Evolutionary conservation across 441 rosid species (phyloP), one percentile per base, ranked within the genome.

Genomic region (Mallotus japonicus): DNA sequence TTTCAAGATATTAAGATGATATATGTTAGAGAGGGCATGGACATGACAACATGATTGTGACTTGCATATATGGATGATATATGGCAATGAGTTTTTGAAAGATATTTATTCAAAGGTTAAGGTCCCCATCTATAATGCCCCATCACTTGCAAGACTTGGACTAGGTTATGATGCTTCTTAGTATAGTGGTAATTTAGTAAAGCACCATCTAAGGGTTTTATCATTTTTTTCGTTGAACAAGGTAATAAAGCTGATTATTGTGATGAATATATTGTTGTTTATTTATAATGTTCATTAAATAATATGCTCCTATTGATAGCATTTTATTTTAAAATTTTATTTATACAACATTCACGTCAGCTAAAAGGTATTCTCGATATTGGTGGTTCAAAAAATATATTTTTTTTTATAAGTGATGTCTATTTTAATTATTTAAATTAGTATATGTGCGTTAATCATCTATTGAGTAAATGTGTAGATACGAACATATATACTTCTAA

Each of bases 41-140:
- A 88, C 78, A 80, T 78, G 87, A 86, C 92, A 81, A 73, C 79
- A 78, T 84, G 89, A 84, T 76, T 62, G 84, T 79, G 85, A 83
- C 88, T 74, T 77, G 61, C 62, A 81, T 50, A 13, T 50, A 50
- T 69, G 59, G 51, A 75, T 51, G 59, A 57, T 28, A 28, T 28
- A 28, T 71, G 75, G 59, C 63, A 60, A 53, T 65, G 70, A 69
- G 50, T 76, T 54, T 56, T 17, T 34, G 16, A 37, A 20, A 50
- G 5, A 50, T 12, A 15, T 50, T 58, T 58, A 73, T 62, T 60
- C 34, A 70, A 63, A 54, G 51, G 17, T 34, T 32, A 28, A 66
- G 74, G 65, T 47, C 53, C 72, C 76, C 32, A 49, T 63, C 54
- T 28, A 19, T 55, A 12, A 54, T 67, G 60, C 57, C 69, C 69